Evolutionary conservation across 2,329 filamentous ascomycete genomes (phyloP).

Genomic region (Zymoseptoria pseudotritici): DNA sequence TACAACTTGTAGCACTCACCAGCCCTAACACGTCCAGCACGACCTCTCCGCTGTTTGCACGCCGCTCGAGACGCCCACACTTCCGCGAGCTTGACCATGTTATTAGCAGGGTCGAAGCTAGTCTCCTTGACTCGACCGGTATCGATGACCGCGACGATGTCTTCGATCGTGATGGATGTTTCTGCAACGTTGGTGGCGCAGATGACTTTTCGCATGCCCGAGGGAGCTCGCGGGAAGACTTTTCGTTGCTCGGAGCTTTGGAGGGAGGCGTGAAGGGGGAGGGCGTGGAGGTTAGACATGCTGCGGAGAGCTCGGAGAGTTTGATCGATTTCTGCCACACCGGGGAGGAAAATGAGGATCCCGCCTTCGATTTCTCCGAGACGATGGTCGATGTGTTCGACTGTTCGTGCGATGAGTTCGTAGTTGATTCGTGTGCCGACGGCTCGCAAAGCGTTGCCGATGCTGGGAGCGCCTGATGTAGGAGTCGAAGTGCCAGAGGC

Average conservation of each 20-base stretch:
- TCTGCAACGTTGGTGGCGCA: conserved; percentile 96
- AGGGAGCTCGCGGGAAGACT: conserved; percentile 71
- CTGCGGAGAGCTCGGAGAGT: conserved; percentile 61
- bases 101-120: conserved; percentile 81
- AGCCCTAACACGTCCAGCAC: conserved; percentile 85
- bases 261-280: conserved; percentile 87
- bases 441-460: conserved; percentile 36
- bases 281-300: conserved; percentile 62
- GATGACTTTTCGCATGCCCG: conserved; percentile 82
- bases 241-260: conserved; percentile 79
- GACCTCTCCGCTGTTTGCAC: conserved; percentile 86
- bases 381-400: conserved; percentile 72
- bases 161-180: conserved; percentile 96
- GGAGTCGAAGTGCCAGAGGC: conserved; percentile 13
- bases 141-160: conserved; percentile 93
- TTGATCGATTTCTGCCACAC: conserved; percentile 82
- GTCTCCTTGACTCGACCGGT: conserved; percentile 95
- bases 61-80: conserved; percentile 91
- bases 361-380: conserved; percentile 68
- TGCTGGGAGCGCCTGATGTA: conserved; percentile 15
- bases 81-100: conserved; percentile 90
- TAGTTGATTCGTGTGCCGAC: conserved; percentile 81
- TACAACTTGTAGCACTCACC: conserved; percentile 95
- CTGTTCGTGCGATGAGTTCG: conserved; percentile 70
- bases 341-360: conserved; percentile 92